A percentile compares a stretch with the other conserved stretches of the same genome.
Conservation (phyloP, 768 basidiomycete genomes). For the Strobilomyces echinocephalus region DNA sequence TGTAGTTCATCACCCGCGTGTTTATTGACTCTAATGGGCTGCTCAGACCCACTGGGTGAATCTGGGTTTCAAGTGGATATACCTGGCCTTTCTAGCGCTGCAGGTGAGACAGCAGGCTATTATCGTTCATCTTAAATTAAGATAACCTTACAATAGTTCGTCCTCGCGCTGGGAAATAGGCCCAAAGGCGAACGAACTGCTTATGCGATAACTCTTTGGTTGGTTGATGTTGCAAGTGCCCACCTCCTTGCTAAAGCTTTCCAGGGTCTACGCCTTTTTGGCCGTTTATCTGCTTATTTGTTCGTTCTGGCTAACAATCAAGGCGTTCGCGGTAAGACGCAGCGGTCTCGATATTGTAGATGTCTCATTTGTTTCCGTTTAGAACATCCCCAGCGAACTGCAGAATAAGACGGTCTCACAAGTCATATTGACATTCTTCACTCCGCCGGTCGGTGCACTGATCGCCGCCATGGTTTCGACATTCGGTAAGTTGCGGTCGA, state of each 20-base stretch:
- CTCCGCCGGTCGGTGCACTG: constrained; percentile 71
- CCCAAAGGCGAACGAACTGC: constrained; percentile 83
- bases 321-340: constrained; percentile 63
- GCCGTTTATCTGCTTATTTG: constrained; percentile 82
- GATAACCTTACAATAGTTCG: constrained; percentile 38
- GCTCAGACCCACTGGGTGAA: constrained; percentile 83
- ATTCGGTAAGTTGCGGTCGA: constrained; percentile 49
- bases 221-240: constrained; percentile 15
- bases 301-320: constrained; percentile 77
- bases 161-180: constrained; percentile 72
- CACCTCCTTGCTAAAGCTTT: constrained; percentile 3
- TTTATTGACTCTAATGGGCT: neutral
- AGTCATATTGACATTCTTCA: constrained; percentile 60
- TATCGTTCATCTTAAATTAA: neutral
- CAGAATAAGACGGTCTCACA: constrained; percentile 43
- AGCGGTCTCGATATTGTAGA: neutral
- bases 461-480: constrained; percentile 87
- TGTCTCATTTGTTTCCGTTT: neutral
- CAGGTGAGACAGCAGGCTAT: constrained; percentile 40
- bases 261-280: constrained; percentile 81
- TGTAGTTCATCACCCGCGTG: constrained; percentile 26
- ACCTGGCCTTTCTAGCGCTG: constrained; percentile 77
- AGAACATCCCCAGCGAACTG: constrained; percentile 54
- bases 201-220: constrained; percentile 72
- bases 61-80: constrained; percentile 76